phyloP scores from a whole-genome alignment of 768 basidiomycete genomes.

The Psilocybe cyanescens region DNA sequence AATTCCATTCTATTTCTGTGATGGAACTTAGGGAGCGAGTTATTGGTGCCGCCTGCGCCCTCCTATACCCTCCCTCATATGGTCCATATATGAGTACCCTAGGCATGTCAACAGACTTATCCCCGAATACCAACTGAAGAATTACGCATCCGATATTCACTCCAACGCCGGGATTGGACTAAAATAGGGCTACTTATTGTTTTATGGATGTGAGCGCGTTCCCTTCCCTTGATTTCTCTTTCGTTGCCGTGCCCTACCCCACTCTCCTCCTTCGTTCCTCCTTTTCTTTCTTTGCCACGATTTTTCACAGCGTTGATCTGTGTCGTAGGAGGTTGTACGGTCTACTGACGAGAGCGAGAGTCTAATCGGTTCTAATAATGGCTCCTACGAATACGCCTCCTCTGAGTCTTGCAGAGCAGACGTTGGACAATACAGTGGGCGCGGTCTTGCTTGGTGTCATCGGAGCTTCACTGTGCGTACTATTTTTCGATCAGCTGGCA shows the following conservation, averaged over 20 bases:
- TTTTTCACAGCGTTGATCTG: neutral
- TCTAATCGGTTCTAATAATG: conserved; percentile 7
- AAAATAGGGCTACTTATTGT: too few species aligned
- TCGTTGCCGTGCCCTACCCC: conserved; percentile 1
- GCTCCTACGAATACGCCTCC: conserved; percentile 9
- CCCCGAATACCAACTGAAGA: conserved; percentile 4
- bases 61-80: neutral
- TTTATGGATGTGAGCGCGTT: neutral
- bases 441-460: conserved; percentile 39
- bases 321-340: too few species aligned
- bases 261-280: neutral
- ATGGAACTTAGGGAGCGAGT: neutral
- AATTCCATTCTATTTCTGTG: conserved; percentile 11
- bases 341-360: too few species aligned
- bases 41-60: conserved; percentile 4
- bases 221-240: neutral
- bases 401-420: conserved; percentile 29
- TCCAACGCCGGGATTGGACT: conserved; percentile 7
- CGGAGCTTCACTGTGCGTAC: conserved; percentile 36
- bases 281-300: neutral
- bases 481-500: neutral
- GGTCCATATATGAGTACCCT: neutral
- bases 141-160: conserved; percentile 3
- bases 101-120: conserved; percentile 3
- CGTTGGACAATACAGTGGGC: conserved; percentile 44